A percentile compares a stretch with the other conserved stretches of the same genome.
Conservation (phyloP, 2,329 filamentous ascomycete genomes). For the Neopestalotiopsis clavispora region DNA sequence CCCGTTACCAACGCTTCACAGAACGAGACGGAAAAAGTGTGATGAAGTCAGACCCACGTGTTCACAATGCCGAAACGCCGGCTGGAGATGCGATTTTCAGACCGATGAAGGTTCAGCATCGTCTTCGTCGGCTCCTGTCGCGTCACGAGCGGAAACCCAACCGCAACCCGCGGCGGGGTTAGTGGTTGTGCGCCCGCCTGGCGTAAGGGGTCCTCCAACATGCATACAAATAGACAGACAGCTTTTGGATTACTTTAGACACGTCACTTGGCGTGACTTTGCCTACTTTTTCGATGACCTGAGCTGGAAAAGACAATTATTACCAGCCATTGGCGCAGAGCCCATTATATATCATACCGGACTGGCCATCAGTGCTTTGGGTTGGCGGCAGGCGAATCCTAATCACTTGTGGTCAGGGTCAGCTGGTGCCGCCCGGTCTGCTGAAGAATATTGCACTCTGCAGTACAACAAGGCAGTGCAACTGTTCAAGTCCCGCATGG, state of each 20-base stretch:
- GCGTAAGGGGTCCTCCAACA: neutral
- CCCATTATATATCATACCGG: conserved; percentile 6
- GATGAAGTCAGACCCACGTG: conserved; percentile 6
- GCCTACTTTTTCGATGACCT: conserved; percentile 6
- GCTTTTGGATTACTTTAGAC: neutral
- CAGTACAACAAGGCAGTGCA: conserved; percentile 8
- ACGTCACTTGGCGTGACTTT: neutral
- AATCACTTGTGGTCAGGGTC: neutral
- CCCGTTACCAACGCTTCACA: no score
- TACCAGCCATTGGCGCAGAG: neutral
- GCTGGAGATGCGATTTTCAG: conserved; percentile 6
- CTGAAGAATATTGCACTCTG: neutral
- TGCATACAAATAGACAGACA: neutral
- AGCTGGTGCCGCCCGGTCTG: neutral
- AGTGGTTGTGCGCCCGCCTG: neutral
- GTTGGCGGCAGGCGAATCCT: neutral
- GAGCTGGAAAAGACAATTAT: neutral
- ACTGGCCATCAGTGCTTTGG: conserved; percentile 2
- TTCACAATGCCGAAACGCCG: neutral
- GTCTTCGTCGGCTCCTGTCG: neutral
- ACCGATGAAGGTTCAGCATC: neutral
- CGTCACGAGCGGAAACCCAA: neutral
- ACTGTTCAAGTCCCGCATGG: neutral
- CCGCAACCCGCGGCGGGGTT: neutral
- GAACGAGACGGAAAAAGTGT: conserved; percentile 10